Conservation (phyloP, 345 rosid genomes). For the Clausena lansium region DNA sequence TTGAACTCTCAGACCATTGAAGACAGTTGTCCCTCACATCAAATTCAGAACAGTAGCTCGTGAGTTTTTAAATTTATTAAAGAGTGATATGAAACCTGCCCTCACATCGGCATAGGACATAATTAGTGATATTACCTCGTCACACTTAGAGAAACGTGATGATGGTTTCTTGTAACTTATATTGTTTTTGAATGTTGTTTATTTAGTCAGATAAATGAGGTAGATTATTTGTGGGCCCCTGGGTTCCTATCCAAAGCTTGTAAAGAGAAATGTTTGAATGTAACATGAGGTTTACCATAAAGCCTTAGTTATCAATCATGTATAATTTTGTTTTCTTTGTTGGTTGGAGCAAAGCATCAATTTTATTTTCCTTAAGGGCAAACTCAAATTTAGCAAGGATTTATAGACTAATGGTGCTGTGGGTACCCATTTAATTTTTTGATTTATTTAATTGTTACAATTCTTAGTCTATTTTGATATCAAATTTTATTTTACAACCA, state of each 20-base stretch:
- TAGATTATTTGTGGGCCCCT: constrained; percentile 9
- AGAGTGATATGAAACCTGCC: not conserved
- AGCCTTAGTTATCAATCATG: not conserved
- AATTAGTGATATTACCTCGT: constrained; percentile 8
- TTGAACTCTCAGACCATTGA: constrained; percentile 35
- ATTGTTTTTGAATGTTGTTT: constrained; percentile 8
- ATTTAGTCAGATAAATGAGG: constrained; percentile 20
- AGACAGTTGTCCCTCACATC: constrained; percentile 49
- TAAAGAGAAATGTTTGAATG: constrained; percentile 19
- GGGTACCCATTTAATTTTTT: too few species aligned
- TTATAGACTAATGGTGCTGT: too few species aligned
- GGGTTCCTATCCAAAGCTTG: constrained; percentile 13
- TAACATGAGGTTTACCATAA: not conserved
- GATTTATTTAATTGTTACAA: too few species aligned
- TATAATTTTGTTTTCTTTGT: not conserved
- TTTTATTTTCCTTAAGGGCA: too few species aligned
- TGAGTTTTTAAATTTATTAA: constrained; percentile 11
- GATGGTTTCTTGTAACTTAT: constrained; percentile 1
- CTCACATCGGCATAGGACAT: constrained; percentile 5
- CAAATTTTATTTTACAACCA: too few species aligned
- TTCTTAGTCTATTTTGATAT: too few species aligned
- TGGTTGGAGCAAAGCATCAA: too few species aligned
- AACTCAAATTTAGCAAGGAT: too few species aligned
- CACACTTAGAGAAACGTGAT: constrained; percentile 1
- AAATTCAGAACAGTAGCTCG: constrained; percentile 56